phyloP scores from a whole-genome alignment of 805 yeast genomes.

The Saccharomycopsis olivae region DNA sequence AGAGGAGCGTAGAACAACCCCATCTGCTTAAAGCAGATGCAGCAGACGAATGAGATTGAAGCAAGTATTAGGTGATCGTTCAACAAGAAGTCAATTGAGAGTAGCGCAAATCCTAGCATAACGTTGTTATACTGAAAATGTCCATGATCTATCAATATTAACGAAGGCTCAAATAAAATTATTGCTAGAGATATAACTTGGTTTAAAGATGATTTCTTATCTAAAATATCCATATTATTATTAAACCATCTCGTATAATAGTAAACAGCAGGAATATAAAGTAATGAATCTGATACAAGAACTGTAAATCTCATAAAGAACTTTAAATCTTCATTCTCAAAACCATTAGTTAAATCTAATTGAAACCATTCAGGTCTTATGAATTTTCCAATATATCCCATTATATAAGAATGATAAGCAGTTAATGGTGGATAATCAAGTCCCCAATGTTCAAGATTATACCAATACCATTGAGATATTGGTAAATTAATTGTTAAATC shows the following conservation, averaged over 20 bases:
- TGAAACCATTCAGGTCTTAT: conserved; percentile 69
- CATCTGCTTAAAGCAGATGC: conserved; percentile 91
- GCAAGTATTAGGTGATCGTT: conserved; percentile 57
- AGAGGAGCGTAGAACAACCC: conserved; percentile 87
- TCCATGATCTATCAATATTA: conserved; percentile 87
- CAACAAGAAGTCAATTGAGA: conserved; percentile 54
- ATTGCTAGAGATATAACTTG: conserved; percentile 70
- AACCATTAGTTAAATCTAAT: conserved; percentile 62
- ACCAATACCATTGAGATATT: conserved; percentile 72
- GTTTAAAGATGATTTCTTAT: conserved; percentile 51
- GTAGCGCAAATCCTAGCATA: conserved; percentile 79
- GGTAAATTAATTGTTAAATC: conserved; percentile 79
- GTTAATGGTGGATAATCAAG: conserved; percentile 95
- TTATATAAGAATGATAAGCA: conserved; percentile 79
- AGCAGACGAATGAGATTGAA: conserved; percentile 63
- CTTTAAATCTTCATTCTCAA: conserved; percentile 56
- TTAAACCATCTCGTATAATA: conserved; percentile 65
- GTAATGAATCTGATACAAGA: conserved; percentile 57
- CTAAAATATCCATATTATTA: conserved; percentile 31
- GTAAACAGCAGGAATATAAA: conserved; percentile 75
- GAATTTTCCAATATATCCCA: conserved; percentile 61
- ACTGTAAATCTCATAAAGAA: conserved; percentile 80
- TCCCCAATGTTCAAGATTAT: conserved; percentile 90
- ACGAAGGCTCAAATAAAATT: conserved; percentile 74
- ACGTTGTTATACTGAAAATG: conserved; percentile 94